phyloP scores from a whole-genome alignment of 2,329 filamentous ascomycete species.

The Paecilomyces niveus region DNA sequence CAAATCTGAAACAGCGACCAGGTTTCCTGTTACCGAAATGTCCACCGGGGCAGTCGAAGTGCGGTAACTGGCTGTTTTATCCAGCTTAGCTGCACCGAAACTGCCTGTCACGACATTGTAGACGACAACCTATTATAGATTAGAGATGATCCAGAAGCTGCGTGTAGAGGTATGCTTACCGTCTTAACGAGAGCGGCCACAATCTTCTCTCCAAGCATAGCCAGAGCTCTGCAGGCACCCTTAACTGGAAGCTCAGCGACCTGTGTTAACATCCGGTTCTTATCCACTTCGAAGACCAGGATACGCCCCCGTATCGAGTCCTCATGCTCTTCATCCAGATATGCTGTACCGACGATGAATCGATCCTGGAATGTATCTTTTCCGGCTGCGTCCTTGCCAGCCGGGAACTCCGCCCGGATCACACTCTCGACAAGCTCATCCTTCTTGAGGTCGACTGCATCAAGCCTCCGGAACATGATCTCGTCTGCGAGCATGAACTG shows the following conservation, averaged over 20 bases:
- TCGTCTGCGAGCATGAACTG: constrained; percentile 89
- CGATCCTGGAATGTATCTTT: constrained; percentile 53
- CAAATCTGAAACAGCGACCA: constrained; percentile 79
- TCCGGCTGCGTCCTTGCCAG: constrained; percentile 49
- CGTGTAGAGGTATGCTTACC: constrained; percentile 39
- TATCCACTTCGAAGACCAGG: constrained; percentile 69
- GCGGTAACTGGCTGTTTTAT: constrained; percentile 68
- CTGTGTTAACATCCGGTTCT: constrained; percentile 64
- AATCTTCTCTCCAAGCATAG: constrained; percentile 66
- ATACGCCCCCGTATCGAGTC: constrained; percentile 66
- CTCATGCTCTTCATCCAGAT: constrained; percentile 54
- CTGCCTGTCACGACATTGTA: constrained; percentile 42
- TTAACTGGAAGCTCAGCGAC: constrained; percentile 64
- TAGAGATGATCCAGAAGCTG: constrained; percentile 8
- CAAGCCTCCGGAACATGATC: constrained; percentile 72
- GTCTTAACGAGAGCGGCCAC: constrained; percentile 88
- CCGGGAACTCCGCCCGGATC: constrained; percentile 65
- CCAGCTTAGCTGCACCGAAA: constrained; percentile 44
- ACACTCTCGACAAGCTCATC: constrained; percentile 80
- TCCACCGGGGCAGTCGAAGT: constrained; percentile 80
- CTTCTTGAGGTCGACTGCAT: constrained; percentile 57
- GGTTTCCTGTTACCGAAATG: constrained; percentile 63
- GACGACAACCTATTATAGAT: constrained; percentile 47
- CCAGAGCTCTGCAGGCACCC: constrained; percentile 74
- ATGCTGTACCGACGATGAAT: constrained; percentile 88